A percentile compares a stretch with the other conserved stretches of the same genome.
Conservation (phyloP, 2,329 filamentous ascomycete species). For the Colletotrichum nymphaeae region DNA sequence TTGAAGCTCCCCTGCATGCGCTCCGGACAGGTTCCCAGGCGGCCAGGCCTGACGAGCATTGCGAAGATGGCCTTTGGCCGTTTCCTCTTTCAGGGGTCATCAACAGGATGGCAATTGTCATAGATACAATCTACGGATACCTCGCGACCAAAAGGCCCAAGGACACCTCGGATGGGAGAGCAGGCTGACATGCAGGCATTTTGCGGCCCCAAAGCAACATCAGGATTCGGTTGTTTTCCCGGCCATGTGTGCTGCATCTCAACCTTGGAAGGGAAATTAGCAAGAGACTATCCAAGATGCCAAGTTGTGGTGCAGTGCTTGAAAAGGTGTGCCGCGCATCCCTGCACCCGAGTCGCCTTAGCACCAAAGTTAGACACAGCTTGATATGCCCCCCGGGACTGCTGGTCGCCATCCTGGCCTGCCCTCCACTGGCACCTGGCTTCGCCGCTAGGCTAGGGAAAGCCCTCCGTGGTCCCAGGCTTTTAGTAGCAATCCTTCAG, state of each 20-base stretch:
- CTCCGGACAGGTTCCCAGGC: background rate
- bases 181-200: constrained; percentile 14
- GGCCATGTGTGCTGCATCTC: constrained; percentile 29
- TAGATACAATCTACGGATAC: background rate
- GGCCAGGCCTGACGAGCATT: background rate
- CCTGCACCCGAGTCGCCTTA: constrained; percentile 30
- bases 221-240: constrained; percentile 27
- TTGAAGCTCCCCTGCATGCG: constrained; percentile 2
- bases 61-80: background rate
- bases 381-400: constrained; percentile 25
- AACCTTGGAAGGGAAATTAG: constrained; percentile 36
- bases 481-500: constrained; percentile 15
- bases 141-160: background rate
- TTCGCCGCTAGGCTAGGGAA: constrained; percentile 7
- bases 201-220: constrained; percentile 16
- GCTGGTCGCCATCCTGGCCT: constrained; percentile 18
- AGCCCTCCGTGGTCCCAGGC: constrained; percentile 13
- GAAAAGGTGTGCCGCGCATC: constrained; percentile 32
- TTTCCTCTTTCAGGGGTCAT: background rate
- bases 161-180: background rate
- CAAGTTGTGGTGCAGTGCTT: constrained; percentile 29
- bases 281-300: constrained; percentile 35
- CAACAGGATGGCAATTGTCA: background rate
- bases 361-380: constrained; percentile 33
- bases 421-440: constrained; percentile 8